phyloP scores from a whole-genome alignment of 208 protist species.

The Kentomonas sorsogonicus region DNA sequence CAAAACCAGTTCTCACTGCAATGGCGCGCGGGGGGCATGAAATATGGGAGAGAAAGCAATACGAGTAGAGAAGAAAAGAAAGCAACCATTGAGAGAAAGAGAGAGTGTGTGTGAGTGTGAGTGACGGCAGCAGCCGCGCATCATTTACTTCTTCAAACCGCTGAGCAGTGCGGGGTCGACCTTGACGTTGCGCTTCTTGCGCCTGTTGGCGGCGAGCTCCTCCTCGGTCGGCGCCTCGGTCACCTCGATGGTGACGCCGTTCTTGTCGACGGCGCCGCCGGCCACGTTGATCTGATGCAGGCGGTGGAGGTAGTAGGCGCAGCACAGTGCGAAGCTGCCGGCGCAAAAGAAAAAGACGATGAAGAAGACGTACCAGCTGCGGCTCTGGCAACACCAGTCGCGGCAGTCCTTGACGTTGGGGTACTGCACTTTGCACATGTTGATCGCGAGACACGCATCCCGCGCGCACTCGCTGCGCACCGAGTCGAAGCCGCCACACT shows the following conservation, averaged over 20 bases:
- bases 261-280: conserved; percentile 46
- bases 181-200: conserved; percentile 45
- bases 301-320: conserved; percentile 64
- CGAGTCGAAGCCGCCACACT: conserved; percentile 60
- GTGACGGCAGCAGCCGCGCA: too few species aligned
- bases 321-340: conserved; percentile 57
- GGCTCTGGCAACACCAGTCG: conserved; percentile 70
- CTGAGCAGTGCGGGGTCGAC: conserved; percentile 59
- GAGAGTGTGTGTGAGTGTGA: too few species aligned
- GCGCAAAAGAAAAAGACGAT: conserved; percentile 70
- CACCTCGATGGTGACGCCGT: conserved; percentile 38
- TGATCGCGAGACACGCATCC: conserved; percentile 59
- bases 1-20: too few species aligned
- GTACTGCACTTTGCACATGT: conserved; percentile 57
- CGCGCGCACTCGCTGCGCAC: conserved; percentile 67
- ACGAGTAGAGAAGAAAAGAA: background rate
- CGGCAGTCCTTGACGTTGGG: conserved; percentile 45
- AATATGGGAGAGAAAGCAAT: too few species aligned
- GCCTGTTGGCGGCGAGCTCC: conserved; percentile 23
- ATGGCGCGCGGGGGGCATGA: too few species aligned
- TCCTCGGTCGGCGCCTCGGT: conserved; percentile 22
- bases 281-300: conserved; percentile 72
- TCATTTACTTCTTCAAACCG: conserved; percentile 23
- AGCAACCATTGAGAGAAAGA: too few species aligned
- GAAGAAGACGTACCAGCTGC: conserved; percentile 67